Percentiles rank a stretch among this genome's conserved stretches.
phyloP scores from a whole-genome alignment of 106 monocot species.

The Phalaenopsis equestris region DNA sequence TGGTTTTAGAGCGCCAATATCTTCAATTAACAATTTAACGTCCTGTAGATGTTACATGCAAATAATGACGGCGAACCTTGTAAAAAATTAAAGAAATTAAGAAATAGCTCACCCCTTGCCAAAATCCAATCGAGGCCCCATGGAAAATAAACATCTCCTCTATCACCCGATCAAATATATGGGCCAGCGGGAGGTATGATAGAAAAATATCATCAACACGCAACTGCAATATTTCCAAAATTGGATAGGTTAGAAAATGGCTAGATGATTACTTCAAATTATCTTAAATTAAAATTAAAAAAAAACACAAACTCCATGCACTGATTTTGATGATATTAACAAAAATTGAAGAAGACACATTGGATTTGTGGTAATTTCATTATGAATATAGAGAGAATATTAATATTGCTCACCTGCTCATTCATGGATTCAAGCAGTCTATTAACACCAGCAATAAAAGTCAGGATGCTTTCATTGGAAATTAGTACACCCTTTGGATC shows the following conservation, averaged over 20 bases:
- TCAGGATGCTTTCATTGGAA: conserved; percentile 71
- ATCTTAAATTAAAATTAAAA: not conserved
- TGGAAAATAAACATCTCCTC: conserved; percentile 80
- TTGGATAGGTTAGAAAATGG: not conserved
- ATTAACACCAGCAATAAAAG: conserved; percentile 58
- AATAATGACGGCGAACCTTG: conserved; percentile 4
- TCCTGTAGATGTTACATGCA: conserved; percentile 32
- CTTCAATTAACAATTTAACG: conserved; percentile 77
- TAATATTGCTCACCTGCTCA: conserved; percentile 32
- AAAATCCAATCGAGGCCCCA: conserved; percentile 93
- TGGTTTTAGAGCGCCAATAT: conserved; percentile 77
- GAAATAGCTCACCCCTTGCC: conserved; percentile 68
- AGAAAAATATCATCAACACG: conserved; percentile 58
- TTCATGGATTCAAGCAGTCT: conserved; percentile 34
- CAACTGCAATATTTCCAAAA: conserved; percentile 34
- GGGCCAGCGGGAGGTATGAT: conserved; percentile 94
- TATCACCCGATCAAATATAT: conserved; percentile 90
- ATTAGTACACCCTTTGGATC: conserved; percentile 97
- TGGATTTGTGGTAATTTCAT: not conserved
- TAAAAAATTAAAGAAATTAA: not conserved
- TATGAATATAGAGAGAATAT: not conserved
- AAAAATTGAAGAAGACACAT: not conserved
- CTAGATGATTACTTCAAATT: not conserved
- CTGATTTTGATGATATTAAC: not conserved
- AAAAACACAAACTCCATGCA: not conserved